Evolutionary conservation across 73 alveolate genomes (phyloP), one percentile per base, ranked within the genome.

Genomic region (Tetrahymena malaccensis): DNA sequence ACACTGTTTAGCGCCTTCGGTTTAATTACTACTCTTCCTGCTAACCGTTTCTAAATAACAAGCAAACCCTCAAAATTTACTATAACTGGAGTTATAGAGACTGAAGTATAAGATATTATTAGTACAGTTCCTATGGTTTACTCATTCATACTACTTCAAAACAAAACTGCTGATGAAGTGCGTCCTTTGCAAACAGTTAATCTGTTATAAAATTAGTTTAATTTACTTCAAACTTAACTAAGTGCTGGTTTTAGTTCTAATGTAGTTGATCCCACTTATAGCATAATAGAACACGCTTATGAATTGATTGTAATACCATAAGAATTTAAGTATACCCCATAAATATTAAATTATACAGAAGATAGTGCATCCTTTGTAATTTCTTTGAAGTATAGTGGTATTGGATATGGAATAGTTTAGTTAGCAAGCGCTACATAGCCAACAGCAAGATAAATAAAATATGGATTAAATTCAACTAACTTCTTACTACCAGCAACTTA

Each of bases 1-100:
- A 84, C 56, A 12, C 43, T 94, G 19, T 94, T 84, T n/a, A 94
- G 96, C 40, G 96, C 96, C 8, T 94, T 94, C 7, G 96, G 96
- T 13, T 94, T 94, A 85, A 85, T 94, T 25, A 94, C 96, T 21
- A 94, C 95, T 19, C 93, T 94, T 34, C 58, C 96, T 37, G 84
- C 96, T 43, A 38, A 34, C n/a, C 83, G 93, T 43, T 94, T 94
- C 50, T 2, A 85, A 34, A 85, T 85, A 21, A 94, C 83, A 1
- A 34, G 22, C 10, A 84, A n/a, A 21, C 96, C 96, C 12, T 34
- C 43, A 10, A 94, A 94, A 85, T 94, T 37, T 94, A 84, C 43
- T 0, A 94, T 94, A 35, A 55, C 38, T 35, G 96, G 95, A 13
- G 96, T 85, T 5, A 55, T 84, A 38, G 96, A 94, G n/a, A 17